Conservation (phyloP, 192 early-diverging fungal genomes). For the Kappamyces sp. region DNA sequence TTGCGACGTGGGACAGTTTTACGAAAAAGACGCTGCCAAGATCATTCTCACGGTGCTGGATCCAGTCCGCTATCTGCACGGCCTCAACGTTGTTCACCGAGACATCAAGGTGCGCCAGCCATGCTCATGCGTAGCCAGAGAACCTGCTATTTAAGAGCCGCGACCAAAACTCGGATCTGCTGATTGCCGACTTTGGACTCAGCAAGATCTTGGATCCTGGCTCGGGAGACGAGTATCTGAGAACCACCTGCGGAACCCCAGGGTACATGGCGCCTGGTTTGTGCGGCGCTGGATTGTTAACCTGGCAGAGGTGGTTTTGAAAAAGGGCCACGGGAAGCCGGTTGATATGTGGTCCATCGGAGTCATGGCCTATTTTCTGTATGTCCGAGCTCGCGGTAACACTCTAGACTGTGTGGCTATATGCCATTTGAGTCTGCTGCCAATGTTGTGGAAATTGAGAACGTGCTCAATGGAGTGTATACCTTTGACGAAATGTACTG, state of each 20-base stretch:
- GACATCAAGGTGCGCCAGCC: slow-evolving; percentile 36
- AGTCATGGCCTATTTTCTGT: slow-evolving; percentile 83
- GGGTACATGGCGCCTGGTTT: slow-evolving; percentile 50
- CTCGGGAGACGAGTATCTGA: slow-evolving; percentile 53
- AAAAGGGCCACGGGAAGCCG: slow-evolving; percentile 76
- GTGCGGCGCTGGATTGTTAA: neutral
- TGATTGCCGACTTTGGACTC: slow-evolving; percentile 61
- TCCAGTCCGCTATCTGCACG: slow-evolving; percentile 80
- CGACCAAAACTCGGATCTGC: slow-evolving; percentile 25
- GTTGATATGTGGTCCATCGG: slow-evolving; percentile 96
- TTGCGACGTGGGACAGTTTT: slow-evolving; percentile 52
- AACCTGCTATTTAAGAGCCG: slow-evolving; percentile 39
- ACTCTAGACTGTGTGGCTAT: slow-evolving; percentile 48
- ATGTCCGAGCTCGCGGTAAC: slow-evolving; percentile 18
- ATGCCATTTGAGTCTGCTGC: slow-evolving; percentile 49
- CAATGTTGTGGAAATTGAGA: slow-evolving; percentile 34
- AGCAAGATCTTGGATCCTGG: slow-evolving; percentile 35
- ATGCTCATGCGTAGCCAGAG: slow-evolving; percentile 38
- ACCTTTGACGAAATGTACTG: slow-evolving; percentile 49
- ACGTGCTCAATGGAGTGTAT: slow-evolving; percentile 38
- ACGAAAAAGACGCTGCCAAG: slow-evolving; percentile 74
- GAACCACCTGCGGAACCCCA: slow-evolving; percentile 80
- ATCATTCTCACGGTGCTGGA: slow-evolving; percentile 71
- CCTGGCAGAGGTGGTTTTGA: slow-evolving; percentile 67
- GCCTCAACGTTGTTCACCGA: slow-evolving; percentile 81